Percentiles rank a stretch among this genome's conserved stretches.
These are phyloP conservation scores for Didymella pomorum DNA, from an alignment of 2,329 filamentous ascomycete species.

Conservation along the genomic window DNA sequence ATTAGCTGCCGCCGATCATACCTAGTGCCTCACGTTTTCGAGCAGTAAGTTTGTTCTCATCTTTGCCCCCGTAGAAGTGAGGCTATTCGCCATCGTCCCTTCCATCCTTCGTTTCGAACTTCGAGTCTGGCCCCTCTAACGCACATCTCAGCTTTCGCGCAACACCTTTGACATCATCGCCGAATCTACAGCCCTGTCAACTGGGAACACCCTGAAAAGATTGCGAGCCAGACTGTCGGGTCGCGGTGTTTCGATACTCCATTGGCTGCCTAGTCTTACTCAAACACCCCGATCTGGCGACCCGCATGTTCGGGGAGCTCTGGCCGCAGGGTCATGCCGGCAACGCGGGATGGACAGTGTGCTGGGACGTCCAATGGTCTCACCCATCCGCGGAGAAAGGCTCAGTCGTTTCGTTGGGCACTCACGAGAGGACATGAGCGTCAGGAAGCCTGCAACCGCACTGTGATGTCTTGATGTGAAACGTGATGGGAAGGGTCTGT, in stretches of 20 bases:
- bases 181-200: constrained; percentile 6
- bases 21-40: constrained; percentile 9
- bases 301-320: constrained; percentile 22
- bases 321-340: constrained; percentile 22
- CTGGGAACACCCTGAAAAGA: constrained; percentile 6
- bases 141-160: constrained; percentile 18
- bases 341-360: constrained; percentile 17
- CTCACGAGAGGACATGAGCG: not conserved
- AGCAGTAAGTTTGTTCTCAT: constrained; percentile 11
- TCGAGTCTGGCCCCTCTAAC: constrained; percentile 9
- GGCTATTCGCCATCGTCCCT: constrained; percentile 24
- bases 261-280: constrained; percentile 15
- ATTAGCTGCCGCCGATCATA: constrained; percentile 25
- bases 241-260: not conserved
- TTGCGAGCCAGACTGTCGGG: constrained; percentile 16
- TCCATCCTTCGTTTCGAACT: constrained; percentile 11
- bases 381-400: constrained; percentile 1
- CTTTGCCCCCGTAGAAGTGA: constrained; percentile 23
- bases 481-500: not conserved
- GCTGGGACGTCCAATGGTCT: constrained; percentile 15
- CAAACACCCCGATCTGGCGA: constrained; percentile 13
- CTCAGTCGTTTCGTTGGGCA: not conserved
- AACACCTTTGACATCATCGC: constrained; percentile 14
- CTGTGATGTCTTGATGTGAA: constrained; percentile 2
- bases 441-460: constrained; percentile 7